Evolutionary conservation across 345 rosid genomes (phyloP), one percentile per base, ranked within the genome.

Genomic region (Rhizophora mangle): DNA sequence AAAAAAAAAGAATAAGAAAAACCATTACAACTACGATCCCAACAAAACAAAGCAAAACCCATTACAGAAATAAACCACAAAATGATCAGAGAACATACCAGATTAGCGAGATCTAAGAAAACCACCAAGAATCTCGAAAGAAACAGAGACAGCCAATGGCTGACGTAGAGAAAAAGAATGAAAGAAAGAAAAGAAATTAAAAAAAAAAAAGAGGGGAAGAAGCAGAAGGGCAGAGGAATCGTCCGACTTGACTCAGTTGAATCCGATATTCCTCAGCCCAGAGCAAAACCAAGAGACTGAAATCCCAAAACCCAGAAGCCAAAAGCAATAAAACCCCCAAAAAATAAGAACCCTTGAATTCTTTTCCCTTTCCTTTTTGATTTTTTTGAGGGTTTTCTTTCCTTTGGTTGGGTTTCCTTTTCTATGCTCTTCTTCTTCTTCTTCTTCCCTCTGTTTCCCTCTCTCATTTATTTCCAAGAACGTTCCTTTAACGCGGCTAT

Each of bases 71-170:
- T 0, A 15, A 43, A 11, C 8, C 37, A 13, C 49, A 15, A 43
- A 43, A 43, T 13, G 49, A 43, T 18, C 6, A 3, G 55, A 70
- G 52, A 65, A 64, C 86, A 79, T 39, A 87, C 85, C 83, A 55
- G 76, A 62, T 43, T 64, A 22, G 32, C 62, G 64, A 79, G 83
- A 85, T 85, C 88, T 67, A 78, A 21, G 60, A 31, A 39, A 76
- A 27, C 64, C 54, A 36, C 29, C 31, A n/a, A 32, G 10, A 54
- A 52, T 34, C 43, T 22, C 53, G 19, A n/a, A 51, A 5, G 21
- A 2, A 34, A 34, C 1, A 1, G 37, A 31, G 29, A 26, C 13
- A 7, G 7, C 8, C 20, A 21, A 57, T 37, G 37, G 37, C 37
- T 36, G 4, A 39, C 18, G 9, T 3, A 39, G 26, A 22, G 15